phyloP scores from a whole-genome alignment of 2,329 filamentous ascomycete genomes.

The Rhinocladiella similis region DNA sequence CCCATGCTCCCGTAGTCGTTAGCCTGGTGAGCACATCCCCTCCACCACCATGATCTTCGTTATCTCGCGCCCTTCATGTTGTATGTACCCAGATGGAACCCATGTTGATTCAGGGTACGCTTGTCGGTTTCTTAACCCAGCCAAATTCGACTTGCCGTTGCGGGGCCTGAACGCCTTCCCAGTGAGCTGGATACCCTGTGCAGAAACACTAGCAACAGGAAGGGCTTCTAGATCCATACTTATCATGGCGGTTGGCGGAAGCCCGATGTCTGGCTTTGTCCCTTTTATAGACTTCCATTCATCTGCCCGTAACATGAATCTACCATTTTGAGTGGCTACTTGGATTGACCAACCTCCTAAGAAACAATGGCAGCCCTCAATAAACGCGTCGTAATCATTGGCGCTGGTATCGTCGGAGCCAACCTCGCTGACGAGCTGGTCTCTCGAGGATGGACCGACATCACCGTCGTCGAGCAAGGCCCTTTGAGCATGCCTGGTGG shows the following conservation, averaged over 20 bases:
- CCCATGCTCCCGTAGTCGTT: no score
- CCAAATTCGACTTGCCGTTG: not conserved
- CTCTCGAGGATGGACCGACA: slow-evolving; percentile 61
- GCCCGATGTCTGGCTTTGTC: no score
- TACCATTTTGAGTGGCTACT: no score
- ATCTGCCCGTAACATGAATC: not conserved
- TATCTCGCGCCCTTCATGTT: not conserved
- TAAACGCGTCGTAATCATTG: slow-evolving; percentile 59
- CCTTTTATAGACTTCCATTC: not conserved
- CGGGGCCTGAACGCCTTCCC: not conserved
- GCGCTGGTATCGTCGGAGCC: slow-evolving; percentile 64
- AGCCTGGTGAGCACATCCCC: not conserved
- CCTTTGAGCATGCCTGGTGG: slow-evolving; percentile 63
- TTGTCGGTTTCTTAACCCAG: slow-evolving; percentile 7
- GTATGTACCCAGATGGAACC: not conserved
- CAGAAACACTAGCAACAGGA: slow-evolving; percentile 1
- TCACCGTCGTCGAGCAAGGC: slow-evolving; percentile 66
- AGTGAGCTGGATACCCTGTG: not conserved
- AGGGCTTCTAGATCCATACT: not conserved
- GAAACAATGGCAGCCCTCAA: slow-evolving; percentile 34
- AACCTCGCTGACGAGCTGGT: slow-evolving; percentile 66
- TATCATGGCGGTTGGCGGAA: not conserved
- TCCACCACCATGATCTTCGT: not conserved
- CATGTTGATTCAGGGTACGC: not conserved
- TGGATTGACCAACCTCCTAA: no score